Evolutionary conservation across 2,329 filamentous ascomycete species (phyloP).

Genomic region (Fonsecaea pedrosoi): DNA sequence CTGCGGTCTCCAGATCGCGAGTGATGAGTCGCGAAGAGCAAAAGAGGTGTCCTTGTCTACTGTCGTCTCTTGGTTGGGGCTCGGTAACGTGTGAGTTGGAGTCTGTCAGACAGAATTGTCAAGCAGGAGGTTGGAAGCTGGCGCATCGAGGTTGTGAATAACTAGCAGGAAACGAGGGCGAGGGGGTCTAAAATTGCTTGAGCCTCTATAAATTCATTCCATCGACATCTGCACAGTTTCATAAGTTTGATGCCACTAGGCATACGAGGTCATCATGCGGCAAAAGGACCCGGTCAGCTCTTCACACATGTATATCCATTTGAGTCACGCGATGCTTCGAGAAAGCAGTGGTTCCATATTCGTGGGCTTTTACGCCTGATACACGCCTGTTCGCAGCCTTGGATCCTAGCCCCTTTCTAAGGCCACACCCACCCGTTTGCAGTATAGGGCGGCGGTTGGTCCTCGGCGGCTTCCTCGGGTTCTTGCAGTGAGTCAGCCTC

Average conservation of each 20-base stretch:
- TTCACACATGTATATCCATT: not conserved
- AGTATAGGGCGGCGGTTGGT: conserved; percentile 31
- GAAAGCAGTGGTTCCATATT: not conserved
- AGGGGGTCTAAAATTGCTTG: conserved; percentile 1
- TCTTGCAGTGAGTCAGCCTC: not conserved
- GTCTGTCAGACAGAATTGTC: not conserved
- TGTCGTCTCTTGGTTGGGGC: not conserved
- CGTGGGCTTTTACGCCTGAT: not conserved
- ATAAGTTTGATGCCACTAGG: not conserved
- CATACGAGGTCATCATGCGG: not conserved
- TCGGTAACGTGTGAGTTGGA: not conserved
- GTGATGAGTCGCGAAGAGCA: not conserved
- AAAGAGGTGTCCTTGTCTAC: not conserved
- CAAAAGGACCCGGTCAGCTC: not conserved
- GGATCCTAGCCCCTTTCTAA: not conserved
- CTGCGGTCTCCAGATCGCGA: not conserved
- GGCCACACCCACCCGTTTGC: conserved; percentile 31
- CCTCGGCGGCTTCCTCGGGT: conserved; percentile 6
- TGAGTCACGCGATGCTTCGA: not conserved
- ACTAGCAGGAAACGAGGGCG: not conserved
- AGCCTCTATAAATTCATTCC: not conserved
- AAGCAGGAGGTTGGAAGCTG: not conserved
- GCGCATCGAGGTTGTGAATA: not conserved
- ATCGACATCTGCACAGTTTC: not conserved
- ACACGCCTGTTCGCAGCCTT: not conserved